A percentile compares a stretch with the other conserved stretches of the same genome.
Evolutionary conservation across 2,329 filamentous ascomycete species (phyloP).

Genomic region (Colletotrichum nymphaeae): DNA sequence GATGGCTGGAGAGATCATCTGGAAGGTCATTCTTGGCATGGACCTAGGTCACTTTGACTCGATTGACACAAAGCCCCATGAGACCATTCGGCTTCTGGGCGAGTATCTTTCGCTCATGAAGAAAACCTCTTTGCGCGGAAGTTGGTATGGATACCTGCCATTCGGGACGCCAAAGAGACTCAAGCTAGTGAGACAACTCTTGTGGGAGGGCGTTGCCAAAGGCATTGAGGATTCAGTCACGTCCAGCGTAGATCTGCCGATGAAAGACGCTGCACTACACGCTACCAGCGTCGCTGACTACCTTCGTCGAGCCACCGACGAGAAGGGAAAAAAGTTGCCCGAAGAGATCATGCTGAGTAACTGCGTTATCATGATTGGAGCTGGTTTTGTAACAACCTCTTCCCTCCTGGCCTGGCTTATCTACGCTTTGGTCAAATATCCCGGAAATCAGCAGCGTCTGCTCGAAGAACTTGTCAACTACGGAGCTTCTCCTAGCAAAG

Average conservation of each 20-base stretch:
- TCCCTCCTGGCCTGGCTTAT: slow-evolving; percentile 15
- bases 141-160: slow-evolving; percentile 19
- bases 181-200: not conserved
- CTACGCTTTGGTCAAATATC: slow-evolving; percentile 11
- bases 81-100: slow-evolving; percentile 10
- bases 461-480: slow-evolving; percentile 7
- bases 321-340: not conserved
- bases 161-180: slow-evolving; percentile 20
- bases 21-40: slow-evolving; percentile 10
- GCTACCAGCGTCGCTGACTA: slow-evolving; percentile 21
- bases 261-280: slow-evolving; percentile 11
- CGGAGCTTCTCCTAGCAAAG: not conserved
- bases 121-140: not conserved
- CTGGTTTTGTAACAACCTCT: slow-evolving; percentile 17
- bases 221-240: slow-evolving; percentile 16
- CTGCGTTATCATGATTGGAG: slow-evolving; percentile 20
- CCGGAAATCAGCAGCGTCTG: slow-evolving; percentile 12
- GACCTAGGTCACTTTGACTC: slow-evolving; percentile 20
- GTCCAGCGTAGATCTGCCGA: not conserved
- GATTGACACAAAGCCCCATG: slow-evolving; percentile 11
- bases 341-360: slow-evolving; percentile 14
- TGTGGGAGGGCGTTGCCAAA: slow-evolving; percentile 14
- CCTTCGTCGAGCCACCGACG: slow-evolving; percentile 1
- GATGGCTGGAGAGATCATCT: slow-evolving; percentile 16
- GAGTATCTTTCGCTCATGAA: slow-evolving; percentile 31